These are phyloP conservation scores for Ormosia semicastrata DNA, from an alignment of 306 rosid genomes.

Conservation along the genomic window DNA sequence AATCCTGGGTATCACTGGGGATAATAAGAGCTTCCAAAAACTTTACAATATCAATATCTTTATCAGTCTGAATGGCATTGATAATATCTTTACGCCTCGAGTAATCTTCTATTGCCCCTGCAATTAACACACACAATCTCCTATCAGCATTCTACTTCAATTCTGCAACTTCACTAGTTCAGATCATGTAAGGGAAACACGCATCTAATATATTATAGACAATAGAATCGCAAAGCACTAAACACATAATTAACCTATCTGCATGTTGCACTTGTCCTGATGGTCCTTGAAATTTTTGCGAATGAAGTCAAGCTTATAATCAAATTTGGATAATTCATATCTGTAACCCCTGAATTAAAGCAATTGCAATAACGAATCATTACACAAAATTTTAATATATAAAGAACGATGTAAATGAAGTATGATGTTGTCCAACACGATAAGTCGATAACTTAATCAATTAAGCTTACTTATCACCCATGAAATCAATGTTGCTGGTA, in stretches of 20 bases:
- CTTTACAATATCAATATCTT: slow-evolving; percentile 15
- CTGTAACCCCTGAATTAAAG: slow-evolving; percentile 26
- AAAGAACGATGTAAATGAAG: too few species aligned
- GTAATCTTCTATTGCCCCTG: slow-evolving; percentile 23
- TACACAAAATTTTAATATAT: neutral
- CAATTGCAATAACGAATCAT: neutral
- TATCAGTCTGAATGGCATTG: slow-evolving; percentile 23
- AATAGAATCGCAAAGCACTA: neutral
- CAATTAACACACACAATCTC: neutral
- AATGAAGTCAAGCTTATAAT: slow-evolving; percentile 9
- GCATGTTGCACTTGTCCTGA: slow-evolving; percentile 8
- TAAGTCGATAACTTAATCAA: neutral
- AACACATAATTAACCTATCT: slow-evolving; percentile 16
- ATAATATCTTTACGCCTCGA: slow-evolving; percentile 3
- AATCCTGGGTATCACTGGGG: slow-evolving; percentile 6
- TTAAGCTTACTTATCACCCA: slow-evolving; percentile 10
- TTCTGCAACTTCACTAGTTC: neutral
- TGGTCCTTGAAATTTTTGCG: slow-evolving; percentile 31
- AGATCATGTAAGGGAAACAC: neutral
- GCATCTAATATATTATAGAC: neutral
- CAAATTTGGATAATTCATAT: slow-evolving; percentile 15
- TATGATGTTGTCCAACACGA: too few species aligned
- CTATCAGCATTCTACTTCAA: neutral
- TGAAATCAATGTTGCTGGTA: slow-evolving; percentile 14
- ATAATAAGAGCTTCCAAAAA: slow-evolving; percentile 24